A percentile compares a stretch with the other conserved stretches of the same genome.
These are phyloP conservation scores for Cytospora schulzeri DNA, from an alignment of 2,329 filamentous ascomycete species.

Conservation along the genomic window DNA sequence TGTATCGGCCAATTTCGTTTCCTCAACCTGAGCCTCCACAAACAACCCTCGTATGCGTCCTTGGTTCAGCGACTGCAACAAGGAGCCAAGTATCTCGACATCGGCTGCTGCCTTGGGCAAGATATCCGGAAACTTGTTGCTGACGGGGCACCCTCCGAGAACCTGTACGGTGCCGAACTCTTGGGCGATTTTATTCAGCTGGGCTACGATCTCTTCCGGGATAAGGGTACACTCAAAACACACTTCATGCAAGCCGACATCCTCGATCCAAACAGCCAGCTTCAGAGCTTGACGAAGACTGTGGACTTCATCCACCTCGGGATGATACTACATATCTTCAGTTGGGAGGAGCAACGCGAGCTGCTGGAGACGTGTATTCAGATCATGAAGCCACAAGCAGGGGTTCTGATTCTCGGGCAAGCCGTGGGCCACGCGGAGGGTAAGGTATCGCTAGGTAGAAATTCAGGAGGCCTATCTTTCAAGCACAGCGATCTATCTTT, in stretches of 20 bases:
- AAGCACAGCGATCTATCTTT: constrained; percentile 28
- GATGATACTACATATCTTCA: constrained; percentile 39
- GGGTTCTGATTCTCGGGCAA: constrained; percentile 26
- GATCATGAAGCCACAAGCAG: constrained; percentile 31
- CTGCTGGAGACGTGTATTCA: constrained; percentile 32
- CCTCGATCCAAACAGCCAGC: constrained; percentile 30
- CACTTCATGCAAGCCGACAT: constrained; percentile 34
- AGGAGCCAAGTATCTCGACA: constrained; percentile 40
- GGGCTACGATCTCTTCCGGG: constrained; percentile 41
- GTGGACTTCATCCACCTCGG: constrained; percentile 36
- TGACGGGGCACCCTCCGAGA: constrained; percentile 42
- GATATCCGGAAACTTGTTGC: constrained; percentile 45
- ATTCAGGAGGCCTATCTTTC: background rate
- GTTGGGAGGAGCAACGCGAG: constrained; percentile 34
- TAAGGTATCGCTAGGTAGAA: background rate
- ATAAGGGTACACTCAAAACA: constrained; percentile 31
- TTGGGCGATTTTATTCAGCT: constrained; percentile 37
- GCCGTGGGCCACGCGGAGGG: constrained; percentile 27
- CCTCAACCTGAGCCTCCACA: constrained; percentile 40
- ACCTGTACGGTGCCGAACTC: constrained; percentile 44
- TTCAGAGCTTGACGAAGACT: constrained; percentile 31
- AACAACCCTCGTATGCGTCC: constrained; percentile 35
- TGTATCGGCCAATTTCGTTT: constrained; percentile 45
- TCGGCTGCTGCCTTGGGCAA: constrained; percentile 49
- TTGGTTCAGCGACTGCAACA: constrained; percentile 35